phyloP scores from a whole-genome alignment of 164 flowering plant species.

The Taxillus chinensis region DNA sequence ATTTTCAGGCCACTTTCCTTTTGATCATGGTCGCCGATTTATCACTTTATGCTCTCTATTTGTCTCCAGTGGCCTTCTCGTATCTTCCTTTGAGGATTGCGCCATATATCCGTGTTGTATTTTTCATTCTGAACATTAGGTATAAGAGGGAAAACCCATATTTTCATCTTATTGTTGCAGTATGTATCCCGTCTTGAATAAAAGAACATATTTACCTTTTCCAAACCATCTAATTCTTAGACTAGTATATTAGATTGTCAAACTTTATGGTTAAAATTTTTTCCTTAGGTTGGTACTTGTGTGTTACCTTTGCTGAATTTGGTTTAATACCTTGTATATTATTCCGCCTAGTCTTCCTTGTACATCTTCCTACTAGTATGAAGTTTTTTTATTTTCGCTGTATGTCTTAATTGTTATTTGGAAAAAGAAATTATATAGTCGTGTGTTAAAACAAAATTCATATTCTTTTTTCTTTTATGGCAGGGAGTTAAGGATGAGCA shows the following conservation, averaged over 20 bases:
- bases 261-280: too few species aligned
- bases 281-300: too few species aligned
- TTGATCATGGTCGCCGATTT: slow-evolving; percentile 63
- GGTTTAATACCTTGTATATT: too few species aligned
- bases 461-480: slow-evolving; percentile 5
- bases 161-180: not conserved
- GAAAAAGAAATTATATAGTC: too few species aligned
- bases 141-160: slow-evolving; percentile 10
- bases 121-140: slow-evolving; percentile 68
- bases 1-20: slow-evolving; percentile 62
- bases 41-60: slow-evolving; percentile 41
- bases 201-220: too few species aligned
- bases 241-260: too few species aligned
- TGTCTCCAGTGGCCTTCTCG: slow-evolving; percentile 49
- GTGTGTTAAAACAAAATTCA: too few species aligned
- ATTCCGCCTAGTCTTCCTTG: not conserved
- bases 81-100: slow-evolving; percentile 79
- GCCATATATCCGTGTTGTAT: slow-evolving; percentile 70
- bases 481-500: slow-evolving; percentile 61
- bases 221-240: too few species aligned
- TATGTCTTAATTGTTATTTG: too few species aligned
- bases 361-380: not conserved
- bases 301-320: too few species aligned
- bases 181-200: too few species aligned
- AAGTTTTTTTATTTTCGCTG: not conserved